A percentile compares a stretch with the other conserved stretches of the same genome.
These are phyloP conservation scores for Dimocarpus longan DNA, from an alignment of 345 rosid genomes.

Conservation along the genomic window DNA sequence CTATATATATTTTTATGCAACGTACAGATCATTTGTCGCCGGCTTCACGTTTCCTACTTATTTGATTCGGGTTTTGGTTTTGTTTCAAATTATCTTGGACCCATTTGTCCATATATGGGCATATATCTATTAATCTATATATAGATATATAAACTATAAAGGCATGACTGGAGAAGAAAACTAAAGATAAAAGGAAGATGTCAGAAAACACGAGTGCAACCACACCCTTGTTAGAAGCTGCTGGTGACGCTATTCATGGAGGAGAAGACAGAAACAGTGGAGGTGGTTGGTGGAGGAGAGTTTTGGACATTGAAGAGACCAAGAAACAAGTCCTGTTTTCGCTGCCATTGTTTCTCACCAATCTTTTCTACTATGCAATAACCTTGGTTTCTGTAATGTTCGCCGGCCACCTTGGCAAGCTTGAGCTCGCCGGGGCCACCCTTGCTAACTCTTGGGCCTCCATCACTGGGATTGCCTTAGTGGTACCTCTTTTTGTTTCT, in stretches of 20 bases:
- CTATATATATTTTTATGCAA: no score
- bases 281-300: conserved; percentile 28
- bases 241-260: background rate
- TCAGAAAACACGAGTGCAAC: no score
- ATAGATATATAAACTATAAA: no score
- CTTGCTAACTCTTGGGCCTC: conserved; percentile 86
- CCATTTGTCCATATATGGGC: no score
- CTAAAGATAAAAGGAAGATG: background rate
- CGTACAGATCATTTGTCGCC: no score
- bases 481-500: conserved; percentile 40
- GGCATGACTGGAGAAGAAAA: conserved; percentile 6
- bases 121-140: no score
- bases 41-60: no score
- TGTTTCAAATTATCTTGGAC: no score
- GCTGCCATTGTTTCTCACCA: conserved; percentile 67
- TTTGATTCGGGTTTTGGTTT: no score
- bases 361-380: conserved; percentile 52
- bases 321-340: conserved; percentile 57
- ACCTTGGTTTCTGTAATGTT: conserved; percentile 32
- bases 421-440: conserved; percentile 79
- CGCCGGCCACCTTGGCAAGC: conserved; percentile 64
- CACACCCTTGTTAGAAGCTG: conserved; percentile 29
- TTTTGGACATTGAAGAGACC: conserved; percentile 53
- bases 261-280: conserved; percentile 3
- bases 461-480: conserved; percentile 73